Evolutionary conservation across 768 basidiomycete species (phyloP).

Genomic region (Tulasnella sp.): DNA sequence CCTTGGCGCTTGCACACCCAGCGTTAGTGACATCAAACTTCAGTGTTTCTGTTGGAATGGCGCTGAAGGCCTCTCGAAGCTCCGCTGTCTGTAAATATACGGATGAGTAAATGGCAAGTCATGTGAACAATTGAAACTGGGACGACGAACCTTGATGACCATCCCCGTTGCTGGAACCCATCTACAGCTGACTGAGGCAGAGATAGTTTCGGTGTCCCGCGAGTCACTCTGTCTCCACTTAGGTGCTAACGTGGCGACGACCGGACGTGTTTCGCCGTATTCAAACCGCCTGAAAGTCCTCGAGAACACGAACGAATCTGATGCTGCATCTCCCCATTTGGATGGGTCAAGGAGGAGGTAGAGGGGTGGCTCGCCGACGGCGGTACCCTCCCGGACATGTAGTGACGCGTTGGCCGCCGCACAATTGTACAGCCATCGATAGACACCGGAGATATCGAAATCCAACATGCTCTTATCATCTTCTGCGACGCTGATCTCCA

Average conservation of each 20-base stretch:
- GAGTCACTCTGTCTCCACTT: conserved; percentile 63
- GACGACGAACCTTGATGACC: conserved; percentile 41
- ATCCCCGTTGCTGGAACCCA: conserved; percentile 50
- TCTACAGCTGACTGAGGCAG: conserved; percentile 48
- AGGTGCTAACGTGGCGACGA: conserved; percentile 60
- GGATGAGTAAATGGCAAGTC: not conserved
- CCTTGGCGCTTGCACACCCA: conserved; percentile 64
- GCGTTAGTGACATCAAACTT: conserved; percentile 44
- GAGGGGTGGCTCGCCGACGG: conserved; percentile 46
- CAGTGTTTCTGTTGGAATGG: conserved; percentile 47
- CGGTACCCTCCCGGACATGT: conserved; percentile 47
- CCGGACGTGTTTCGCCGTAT: conserved; percentile 68
- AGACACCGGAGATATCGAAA: conserved; percentile 71
- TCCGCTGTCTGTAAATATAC: conserved; percentile 38
- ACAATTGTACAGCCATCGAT: conserved; percentile 71
- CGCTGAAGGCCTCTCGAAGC: conserved; percentile 45
- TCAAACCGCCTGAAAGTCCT: conserved; percentile 66
- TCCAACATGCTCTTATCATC: conserved; percentile 46
- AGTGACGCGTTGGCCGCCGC: conserved; percentile 80
- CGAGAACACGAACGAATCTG: conserved; percentile 81
- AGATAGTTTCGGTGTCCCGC: conserved; percentile 35
- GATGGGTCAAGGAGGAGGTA: conserved; percentile 73
- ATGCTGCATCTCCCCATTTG: conserved; percentile 56
- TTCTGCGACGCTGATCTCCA: conserved; percentile 51
- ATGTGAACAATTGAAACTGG: not conserved